Conservation (phyloP, 2,329 filamentous ascomycete species). For the Aspergillus caelatus region DNA sequence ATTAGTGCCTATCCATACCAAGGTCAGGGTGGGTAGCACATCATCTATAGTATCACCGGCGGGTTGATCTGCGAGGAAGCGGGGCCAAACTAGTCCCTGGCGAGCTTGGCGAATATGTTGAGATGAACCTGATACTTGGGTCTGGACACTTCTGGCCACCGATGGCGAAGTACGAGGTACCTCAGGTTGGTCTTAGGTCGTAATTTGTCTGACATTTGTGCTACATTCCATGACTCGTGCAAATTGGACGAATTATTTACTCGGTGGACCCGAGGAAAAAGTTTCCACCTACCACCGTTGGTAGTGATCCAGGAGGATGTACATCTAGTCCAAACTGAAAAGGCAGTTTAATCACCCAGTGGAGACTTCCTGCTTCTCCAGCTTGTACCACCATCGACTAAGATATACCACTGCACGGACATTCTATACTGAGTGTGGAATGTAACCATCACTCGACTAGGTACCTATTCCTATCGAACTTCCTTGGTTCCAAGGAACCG, state of each 20-base stretch:
- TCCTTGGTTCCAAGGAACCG: background rate
- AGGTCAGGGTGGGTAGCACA: background rate
- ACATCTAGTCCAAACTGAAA: background rate
- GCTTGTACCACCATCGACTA: background rate
- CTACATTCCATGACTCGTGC: slow-evolving; percentile 4
- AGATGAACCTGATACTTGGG: background rate
- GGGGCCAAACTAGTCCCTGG: slow-evolving; percentile 3
- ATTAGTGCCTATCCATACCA: slow-evolving; percentile 3
- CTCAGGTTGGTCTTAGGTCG: no score
- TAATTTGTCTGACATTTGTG: background rate
- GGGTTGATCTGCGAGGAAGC: slow-evolving; percentile 3
- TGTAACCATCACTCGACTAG: background rate
- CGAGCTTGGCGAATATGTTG: background rate
- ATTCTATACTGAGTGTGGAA: background rate
- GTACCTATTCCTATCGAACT: background rate
- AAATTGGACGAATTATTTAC: background rate
- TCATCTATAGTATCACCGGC: background rate
- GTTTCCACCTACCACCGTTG: background rate
- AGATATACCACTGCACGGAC: background rate
- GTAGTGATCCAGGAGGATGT: background rate
- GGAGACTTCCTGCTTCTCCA: background rate
- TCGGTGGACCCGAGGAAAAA: background rate
- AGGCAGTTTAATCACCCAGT: background rate
- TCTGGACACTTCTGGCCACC: background rate
- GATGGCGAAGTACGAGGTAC: background rate